Conservation (phyloP, 768 basidiomycete species). For the Termitomyces sp. region DNA sequence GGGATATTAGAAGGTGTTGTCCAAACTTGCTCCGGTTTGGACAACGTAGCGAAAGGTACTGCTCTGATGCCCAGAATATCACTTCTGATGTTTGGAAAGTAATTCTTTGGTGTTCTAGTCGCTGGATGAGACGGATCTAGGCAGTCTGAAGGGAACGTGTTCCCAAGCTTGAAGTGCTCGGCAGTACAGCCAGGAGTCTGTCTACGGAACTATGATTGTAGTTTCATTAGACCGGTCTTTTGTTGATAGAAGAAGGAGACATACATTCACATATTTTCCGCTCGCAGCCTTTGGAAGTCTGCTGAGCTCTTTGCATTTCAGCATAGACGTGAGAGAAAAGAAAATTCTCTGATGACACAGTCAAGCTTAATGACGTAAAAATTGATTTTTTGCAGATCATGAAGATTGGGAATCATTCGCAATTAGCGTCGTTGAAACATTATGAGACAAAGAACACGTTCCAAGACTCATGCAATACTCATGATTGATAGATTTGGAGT, state of each 20-base stretch:
- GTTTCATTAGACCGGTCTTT: neutral
- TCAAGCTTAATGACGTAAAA: neutral
- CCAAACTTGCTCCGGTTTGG: constrained; percentile 15
- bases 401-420: too few species aligned
- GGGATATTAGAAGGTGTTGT: constrained; percentile 14
- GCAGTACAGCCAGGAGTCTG: constrained; percentile 33
- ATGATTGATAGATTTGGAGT: neutral
- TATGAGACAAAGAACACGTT: neutral
- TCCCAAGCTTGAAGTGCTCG: constrained; percentile 8
- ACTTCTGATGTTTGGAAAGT: constrained; percentile 12
- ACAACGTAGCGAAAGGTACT: constrained; percentile 25
- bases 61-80: constrained; percentile 20
- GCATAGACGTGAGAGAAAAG: constrained; percentile 7
- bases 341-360: neutral
- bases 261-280: constrained; percentile 30
- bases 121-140: constrained; percentile 27
- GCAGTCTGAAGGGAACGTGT: neutral
- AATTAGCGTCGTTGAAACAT: too few species aligned
- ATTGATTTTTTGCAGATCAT: neutral
- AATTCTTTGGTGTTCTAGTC: neutral
- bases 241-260: constrained; percentile 2
- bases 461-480: neutral
- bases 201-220: constrained; percentile 27
- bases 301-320: constrained; percentile 26
- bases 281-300: constrained; percentile 24